phyloP scores from a whole-genome alignment of 2,329 filamentous ascomycete species.

The Aureobasidium sp. region DNA sequence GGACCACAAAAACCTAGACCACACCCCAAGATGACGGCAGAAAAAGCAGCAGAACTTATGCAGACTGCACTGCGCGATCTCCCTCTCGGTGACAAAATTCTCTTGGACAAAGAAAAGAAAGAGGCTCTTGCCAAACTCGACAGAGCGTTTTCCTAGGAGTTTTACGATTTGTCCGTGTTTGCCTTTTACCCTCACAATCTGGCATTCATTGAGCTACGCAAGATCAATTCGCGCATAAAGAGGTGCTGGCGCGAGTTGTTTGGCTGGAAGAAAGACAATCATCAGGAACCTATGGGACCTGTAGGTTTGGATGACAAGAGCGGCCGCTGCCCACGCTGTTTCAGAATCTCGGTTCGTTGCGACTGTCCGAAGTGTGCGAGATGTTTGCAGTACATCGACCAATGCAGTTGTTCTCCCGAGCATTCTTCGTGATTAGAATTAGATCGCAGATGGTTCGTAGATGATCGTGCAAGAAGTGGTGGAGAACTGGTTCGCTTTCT shows the following conservation, averaged over 20 bases:
- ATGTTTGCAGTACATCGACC: no score
- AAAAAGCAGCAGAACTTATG: slow-evolving; percentile 41
- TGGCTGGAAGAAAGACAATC: background rate
- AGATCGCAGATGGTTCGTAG: no score
- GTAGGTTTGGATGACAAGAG: no score
- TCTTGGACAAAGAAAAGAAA: slow-evolving; percentile 36
- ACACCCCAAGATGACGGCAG: slow-evolving; percentile 29
- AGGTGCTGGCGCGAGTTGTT: background rate
- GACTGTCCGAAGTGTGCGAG: no score
- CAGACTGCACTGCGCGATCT: slow-evolving; percentile 42
- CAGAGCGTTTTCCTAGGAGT: slow-evolving; percentile 21
- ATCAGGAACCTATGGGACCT: background rate
- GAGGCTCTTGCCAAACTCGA: slow-evolving; percentile 42
- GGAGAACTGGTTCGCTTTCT: no score
- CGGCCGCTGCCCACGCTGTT: no score
- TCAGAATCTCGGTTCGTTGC: no score
- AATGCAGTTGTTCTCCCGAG: no score
- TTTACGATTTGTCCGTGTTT: background rate
- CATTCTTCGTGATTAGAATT: no score
- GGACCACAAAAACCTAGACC: slow-evolving; percentile 15
- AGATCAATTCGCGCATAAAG: background rate
- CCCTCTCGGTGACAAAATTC: slow-evolving; percentile 33
- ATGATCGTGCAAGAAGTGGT: no score
- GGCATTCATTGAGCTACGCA: background rate
- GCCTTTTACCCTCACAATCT: background rate